These are phyloP conservation scores for Mortierella hygrophila DNA, from an alignment of 192 early-diverging fungal species.

Conservation along the genomic window DNA sequence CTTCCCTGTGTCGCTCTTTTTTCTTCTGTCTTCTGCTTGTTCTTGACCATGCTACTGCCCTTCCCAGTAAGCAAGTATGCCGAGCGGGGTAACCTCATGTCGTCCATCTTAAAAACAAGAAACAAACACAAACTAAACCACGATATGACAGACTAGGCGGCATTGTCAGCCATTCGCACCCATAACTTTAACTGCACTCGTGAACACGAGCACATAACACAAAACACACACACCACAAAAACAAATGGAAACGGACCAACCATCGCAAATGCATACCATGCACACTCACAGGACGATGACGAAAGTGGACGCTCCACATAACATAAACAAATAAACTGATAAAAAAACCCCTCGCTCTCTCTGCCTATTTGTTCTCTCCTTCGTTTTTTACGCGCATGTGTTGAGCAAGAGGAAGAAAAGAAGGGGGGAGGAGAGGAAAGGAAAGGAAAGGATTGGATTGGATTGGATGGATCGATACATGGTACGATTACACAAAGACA, in stretches of 20 bases:
- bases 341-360: background rate
- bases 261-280: slow-evolving; percentile 1
- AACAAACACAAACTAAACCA: background rate
- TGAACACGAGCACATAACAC: background rate
- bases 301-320: background rate
- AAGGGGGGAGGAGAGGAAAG: background rate
- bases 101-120: background rate
- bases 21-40: background rate
- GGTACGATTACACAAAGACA: slow-evolving; percentile 13
- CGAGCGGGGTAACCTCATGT: background rate
- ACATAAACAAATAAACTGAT: background rate
- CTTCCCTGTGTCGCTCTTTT: background rate
- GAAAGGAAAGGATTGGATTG: background rate
- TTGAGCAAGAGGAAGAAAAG: background rate
- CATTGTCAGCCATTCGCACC: background rate
- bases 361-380: background rate
- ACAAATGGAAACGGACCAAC: background rate
- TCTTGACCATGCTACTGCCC: slow-evolving; percentile 10
- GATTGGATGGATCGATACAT: background rate
- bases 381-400: background rate
- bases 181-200: background rate
- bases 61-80: background rate
- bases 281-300: background rate
- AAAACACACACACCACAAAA: background rate
- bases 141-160: background rate